Conservation (phyloP, 352 stramenopile genomes). For the Globisporangium splendens region DNA sequence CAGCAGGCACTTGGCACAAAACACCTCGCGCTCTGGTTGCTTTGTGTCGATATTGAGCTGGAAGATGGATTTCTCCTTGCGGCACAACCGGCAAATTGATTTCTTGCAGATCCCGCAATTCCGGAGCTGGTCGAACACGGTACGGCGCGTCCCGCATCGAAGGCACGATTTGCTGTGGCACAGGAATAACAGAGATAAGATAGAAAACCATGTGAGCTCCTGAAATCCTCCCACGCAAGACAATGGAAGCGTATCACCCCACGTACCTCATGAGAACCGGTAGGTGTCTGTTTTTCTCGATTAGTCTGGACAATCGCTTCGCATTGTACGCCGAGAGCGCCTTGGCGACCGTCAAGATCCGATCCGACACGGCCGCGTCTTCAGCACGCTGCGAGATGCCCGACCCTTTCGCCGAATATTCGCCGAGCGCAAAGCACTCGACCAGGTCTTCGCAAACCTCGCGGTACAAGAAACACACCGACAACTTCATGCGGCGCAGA, state of each 20-base stretch:
- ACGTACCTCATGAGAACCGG: slow-evolving; percentile 26
- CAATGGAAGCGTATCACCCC: neutral
- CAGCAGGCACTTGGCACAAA: slow-evolving; percentile 41
- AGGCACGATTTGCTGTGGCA: slow-evolving; percentile 33
- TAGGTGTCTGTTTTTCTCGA: slow-evolving; percentile 27
- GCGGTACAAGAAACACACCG: slow-evolving; percentile 48
- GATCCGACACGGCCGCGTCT: slow-evolving; percentile 33
- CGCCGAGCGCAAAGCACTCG: slow-evolving; percentile 46
- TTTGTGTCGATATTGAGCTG: slow-evolving; percentile 28
- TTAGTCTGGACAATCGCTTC: slow-evolving; percentile 33
- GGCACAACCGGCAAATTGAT: slow-evolving; percentile 38
- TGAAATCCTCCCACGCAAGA: too few species aligned
- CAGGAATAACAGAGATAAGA: too few species aligned
- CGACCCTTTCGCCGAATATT: slow-evolving; percentile 35
- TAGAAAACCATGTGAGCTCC: too few species aligned
- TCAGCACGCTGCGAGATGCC: slow-evolving; percentile 20
- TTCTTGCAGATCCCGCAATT: slow-evolving; percentile 51
- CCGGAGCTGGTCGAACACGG: slow-evolving; percentile 25
- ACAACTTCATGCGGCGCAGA: slow-evolving; percentile 30
- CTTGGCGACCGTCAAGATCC: slow-evolving; percentile 35
- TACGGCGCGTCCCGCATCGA: slow-evolving; percentile 28
- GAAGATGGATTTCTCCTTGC: slow-evolving; percentile 27
- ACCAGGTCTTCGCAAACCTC: slow-evolving; percentile 50
- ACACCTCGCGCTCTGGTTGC: slow-evolving; percentile 25
- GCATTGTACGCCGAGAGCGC: slow-evolving; percentile 31